Evolutionary conservation across 345 rosid species (phyloP), one percentile per base, ranked within the genome.

Genomic region (Lepidium sativum): DNA sequence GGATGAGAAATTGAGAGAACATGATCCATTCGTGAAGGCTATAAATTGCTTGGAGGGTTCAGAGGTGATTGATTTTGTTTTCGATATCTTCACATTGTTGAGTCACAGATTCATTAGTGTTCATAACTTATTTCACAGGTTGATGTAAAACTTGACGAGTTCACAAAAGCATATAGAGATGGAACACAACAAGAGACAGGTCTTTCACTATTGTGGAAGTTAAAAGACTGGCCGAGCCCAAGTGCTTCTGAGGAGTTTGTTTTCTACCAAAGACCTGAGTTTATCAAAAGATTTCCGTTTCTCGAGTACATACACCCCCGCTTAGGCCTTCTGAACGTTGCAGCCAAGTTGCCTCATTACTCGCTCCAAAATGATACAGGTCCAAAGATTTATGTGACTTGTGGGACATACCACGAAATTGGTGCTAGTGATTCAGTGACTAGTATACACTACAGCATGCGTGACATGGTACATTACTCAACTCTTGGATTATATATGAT

Each of bases 221-320:
- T 92, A 80, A 86, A 92, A 72, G 96, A 95, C 62, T 95, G 99
- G 98, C 98, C 99, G 65, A 83, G 94, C 37, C 89, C 97, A 5
- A 80, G 84, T 80, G 89, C 92, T 56, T 82, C 91, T 4, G 99
- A 95, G 74, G 99, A 91, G 77, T 87, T 95, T 69, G 74, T 95
- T 65, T 73, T 84, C 77, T 84, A 86, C 76, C 96, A 85, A 66
- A 83, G 91, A 73, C 87, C 95, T 39, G 99, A 95, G 69, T 91
- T 86, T 71, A 81, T 95, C 61, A 83, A 80, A 79, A 83, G 83
- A 80, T 75, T 95, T 75, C 99, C 98, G n/a, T 73, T 91, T 44
- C 92, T 86, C n/a, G 96, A 91, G 81, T 91, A 81, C 80, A 86
- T 86, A 33, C 96, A 95, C 77, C 86, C 99, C 37, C 84, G 86